These are phyloP conservation scores for Globisporangium takayamanum DNA, from an alignment of 352 stramenopile genomes.

Conservation along the genomic window DNA sequence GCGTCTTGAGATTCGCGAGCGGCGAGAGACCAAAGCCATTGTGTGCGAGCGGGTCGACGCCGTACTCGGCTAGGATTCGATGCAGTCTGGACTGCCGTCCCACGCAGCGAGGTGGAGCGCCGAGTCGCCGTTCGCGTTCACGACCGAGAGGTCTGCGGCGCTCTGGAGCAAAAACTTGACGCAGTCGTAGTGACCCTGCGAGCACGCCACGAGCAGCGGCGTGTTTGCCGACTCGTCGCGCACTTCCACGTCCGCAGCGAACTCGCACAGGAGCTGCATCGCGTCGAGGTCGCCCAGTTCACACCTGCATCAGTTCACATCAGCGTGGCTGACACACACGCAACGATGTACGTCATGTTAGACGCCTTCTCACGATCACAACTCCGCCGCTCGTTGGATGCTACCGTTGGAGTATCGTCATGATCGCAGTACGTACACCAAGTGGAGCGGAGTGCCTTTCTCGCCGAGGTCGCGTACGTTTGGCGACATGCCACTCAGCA, in stretches of 20 bases:
- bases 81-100: slow-evolving; percentile 52
- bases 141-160: slow-evolving; percentile 38
- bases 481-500: slow-evolving; percentile 41
- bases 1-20: slow-evolving; percentile 51
- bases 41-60: slow-evolving; percentile 30
- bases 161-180: slow-evolving; percentile 70
- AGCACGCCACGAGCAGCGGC: slow-evolving; percentile 52
- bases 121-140: slow-evolving; percentile 43
- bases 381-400: not conserved
- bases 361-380: not conserved
- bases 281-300: slow-evolving; percentile 60
- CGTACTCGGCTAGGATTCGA: slow-evolving; percentile 69
- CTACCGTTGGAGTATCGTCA: not conserved
- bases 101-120: slow-evolving; percentile 62
- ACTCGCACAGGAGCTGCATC: slow-evolving; percentile 64
- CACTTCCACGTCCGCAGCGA: slow-evolving; percentile 52
- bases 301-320: slow-evolving; percentile 34
- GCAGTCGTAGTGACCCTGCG: slow-evolving; percentile 63
- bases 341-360: slow-evolving; percentile 2
- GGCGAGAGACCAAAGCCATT: slow-evolving; percentile 49
- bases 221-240: slow-evolving; percentile 62
- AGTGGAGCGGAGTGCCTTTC: slow-evolving; percentile 61
- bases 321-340: slow-evolving; percentile 2
- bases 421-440: slow-evolving; percentile 32
- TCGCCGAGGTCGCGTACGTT: slow-evolving; percentile 56